phyloP scores from a whole-genome alignment of 1,284 basidiomycete genomes.

The Amylostereum chailletii region DNA sequence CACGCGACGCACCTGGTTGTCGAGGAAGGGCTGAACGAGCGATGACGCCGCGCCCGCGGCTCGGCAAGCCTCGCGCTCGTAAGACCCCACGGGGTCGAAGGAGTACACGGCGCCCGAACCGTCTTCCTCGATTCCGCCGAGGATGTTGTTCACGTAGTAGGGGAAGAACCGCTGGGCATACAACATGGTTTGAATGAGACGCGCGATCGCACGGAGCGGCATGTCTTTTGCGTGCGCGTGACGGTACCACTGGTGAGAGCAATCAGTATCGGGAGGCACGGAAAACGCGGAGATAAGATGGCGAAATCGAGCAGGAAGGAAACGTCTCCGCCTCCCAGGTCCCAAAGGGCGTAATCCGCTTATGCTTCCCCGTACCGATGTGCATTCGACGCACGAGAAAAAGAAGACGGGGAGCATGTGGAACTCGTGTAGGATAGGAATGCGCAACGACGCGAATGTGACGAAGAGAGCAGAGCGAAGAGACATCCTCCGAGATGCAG shows the following conservation, averaged over 20 bases:
- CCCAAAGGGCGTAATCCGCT: too few relatives aligned
- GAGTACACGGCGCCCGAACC: slow-evolving; percentile 96
- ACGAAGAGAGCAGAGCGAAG: too few relatives aligned
- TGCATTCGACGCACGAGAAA: too few relatives aligned
- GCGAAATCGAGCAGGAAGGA: neutral
- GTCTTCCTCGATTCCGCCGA: slow-evolving; percentile 90
- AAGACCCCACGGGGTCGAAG: slow-evolving; percentile 93
- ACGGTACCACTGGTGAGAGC: slow-evolving; percentile 72
- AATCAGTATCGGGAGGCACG: slow-evolving; percentile 1
- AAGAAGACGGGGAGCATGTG: too few relatives aligned
- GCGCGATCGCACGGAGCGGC: slow-evolving; percentile 85
- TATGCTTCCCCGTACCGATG: too few relatives aligned
- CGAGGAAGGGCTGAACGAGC: slow-evolving; percentile 90
- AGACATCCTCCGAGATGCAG: too few relatives aligned
- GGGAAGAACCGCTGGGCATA: slow-evolving; percentile 94
- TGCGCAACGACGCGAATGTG: too few relatives aligned
- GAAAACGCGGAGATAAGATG: slow-evolving; percentile 3
- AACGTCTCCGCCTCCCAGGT: too few relatives aligned
- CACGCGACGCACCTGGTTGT: slow-evolving; percentile 74
- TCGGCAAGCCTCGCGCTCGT: slow-evolving; percentile 91
- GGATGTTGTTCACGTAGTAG: slow-evolving; percentile 93
- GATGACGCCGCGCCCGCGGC: slow-evolving; percentile 88
- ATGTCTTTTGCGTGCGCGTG: slow-evolving; percentile 93
- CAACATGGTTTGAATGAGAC: slow-evolving; percentile 93
- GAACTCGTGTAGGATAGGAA: too few relatives aligned